A percentile compares a stretch with the other conserved stretches of the same genome.
Conservation (phyloP, 768 basidiomycete species). For the Cystobasidium tubakii region DNA sequence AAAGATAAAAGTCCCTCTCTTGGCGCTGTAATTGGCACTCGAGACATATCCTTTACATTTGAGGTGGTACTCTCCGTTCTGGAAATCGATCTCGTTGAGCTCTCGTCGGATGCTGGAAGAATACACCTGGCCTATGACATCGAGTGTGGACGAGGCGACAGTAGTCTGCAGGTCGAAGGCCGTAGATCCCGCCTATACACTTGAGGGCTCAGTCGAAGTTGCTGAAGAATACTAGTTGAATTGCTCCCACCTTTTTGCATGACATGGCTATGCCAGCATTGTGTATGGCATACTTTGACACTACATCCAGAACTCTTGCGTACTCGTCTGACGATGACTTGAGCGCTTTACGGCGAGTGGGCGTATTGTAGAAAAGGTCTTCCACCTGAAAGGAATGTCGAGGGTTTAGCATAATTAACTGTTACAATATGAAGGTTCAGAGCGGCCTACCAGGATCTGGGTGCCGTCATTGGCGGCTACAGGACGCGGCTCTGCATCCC, state of each 20-base stretch:
- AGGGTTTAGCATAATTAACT: not conserved
- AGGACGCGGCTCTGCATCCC: conserved; percentile 67
- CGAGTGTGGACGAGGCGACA: conserved; percentile 58
- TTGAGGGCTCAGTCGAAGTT: not conserved
- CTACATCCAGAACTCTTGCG: conserved; percentile 77
- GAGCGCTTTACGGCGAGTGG: conserved; percentile 76
- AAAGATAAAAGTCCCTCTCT: conserved; percentile 73
- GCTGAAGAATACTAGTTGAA: not conserved
- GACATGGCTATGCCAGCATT: conserved; percentile 80
- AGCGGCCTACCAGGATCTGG: conserved; percentile 61
- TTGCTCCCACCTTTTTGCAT: conserved; percentile 66
- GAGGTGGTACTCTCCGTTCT: conserved; percentile 58
- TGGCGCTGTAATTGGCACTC: conserved; percentile 80
- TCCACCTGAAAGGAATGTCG: conserved; percentile 66
- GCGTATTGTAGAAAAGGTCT: conserved; percentile 89
- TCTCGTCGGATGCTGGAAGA: conserved; percentile 74
- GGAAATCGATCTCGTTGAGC: conserved; percentile 53
- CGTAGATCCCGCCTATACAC: conserved; percentile 60
- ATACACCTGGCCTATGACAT: conserved; percentile 74
- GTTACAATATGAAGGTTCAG: not conserved
- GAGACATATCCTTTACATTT: conserved; percentile 69
- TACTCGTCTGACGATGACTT: conserved; percentile 85
- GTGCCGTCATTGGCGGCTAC: conserved; percentile 94
- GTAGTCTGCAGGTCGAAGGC: conserved; percentile 78
- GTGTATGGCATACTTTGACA: conserved; percentile 88